Evolutionary conservation across 2,329 filamentous ascomycete genomes (phyloP), one percentile per base, ranked within the genome.

Genomic region (Trichoderma asperellum): DNA sequence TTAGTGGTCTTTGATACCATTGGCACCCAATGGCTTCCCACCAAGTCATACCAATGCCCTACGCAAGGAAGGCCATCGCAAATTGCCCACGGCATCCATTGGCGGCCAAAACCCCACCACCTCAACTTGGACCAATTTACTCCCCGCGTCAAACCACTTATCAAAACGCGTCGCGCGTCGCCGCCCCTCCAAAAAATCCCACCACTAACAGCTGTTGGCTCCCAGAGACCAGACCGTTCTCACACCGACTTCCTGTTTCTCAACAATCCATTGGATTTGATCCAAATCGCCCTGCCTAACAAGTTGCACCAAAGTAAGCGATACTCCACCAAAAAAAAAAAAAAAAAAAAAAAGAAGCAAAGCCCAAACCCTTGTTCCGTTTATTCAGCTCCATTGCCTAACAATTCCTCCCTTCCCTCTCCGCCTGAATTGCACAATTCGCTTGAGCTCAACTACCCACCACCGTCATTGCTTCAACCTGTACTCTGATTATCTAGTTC

Each of bases 51-150:
- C 8, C 18, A 47, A 11, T 47, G 40, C 40, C 40, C 24, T 53
- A 53, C 52, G 40, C 40, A 71, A 63, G 27, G 60, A n/a, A 64
- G 47, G 53, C 7, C 60, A 40, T 14, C 59, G 60, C 24, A 55
- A 34, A 14, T 14, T 60, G 40, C 43, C 12, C n/a, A 27, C 35
- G 27, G 66, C 53, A 73, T 71, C 71, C 71, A 75, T 75, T 68
- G 69, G 72, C 74, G 75, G 32, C 32, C 32, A 32, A 73, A 73
- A 69, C 52, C 27, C 63, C 57, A 21, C 60, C 64, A 49, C 16
- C 21, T 65, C 70, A 58, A 78, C 24, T 78, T 78, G 76, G 76
- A 10, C 68, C 76, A 75, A 78, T 76, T 71, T 60, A 29, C 37
- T 21, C 34, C 32, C 49, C 43, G 4, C 56, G 56, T 71, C 72